Evolutionary conservation across 768 basidiomycete species (phyloP), one percentile per base, ranked within the genome.

Genomic region (Gautieria morchelliformis): DNA sequence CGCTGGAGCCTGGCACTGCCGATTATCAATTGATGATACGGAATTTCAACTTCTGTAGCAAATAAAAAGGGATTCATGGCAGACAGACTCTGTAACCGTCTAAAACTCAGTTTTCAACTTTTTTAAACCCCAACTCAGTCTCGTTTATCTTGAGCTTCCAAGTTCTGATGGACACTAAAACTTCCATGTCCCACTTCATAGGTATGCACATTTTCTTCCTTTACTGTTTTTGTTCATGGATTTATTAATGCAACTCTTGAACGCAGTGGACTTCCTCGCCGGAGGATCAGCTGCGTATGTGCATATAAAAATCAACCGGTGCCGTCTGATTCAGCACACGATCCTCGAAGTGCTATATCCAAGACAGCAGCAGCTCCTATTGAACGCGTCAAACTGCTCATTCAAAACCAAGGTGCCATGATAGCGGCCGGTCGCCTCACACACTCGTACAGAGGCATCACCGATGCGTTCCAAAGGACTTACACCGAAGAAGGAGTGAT

Each of bases 371-470:
- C 35, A 37, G 73, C 52, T n/a, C 72, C 72, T 39, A 73, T 74
- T 48, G 72, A 74, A 59, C 72, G 72, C 17, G 69, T 74, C 14
- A 74, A 74, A 53, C 59, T 73, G 35, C 60, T 72, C 53, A 69
- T 72, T 49, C 74, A 73, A 65, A 74, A 73, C 24, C 74, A 73
- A 55, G 69, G 71, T 65, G 71, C 14, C 24, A 72, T 71, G 64
- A 60, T 72, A 33, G 60, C 62, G 14, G 63, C 72, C 24, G 72
- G 74, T 53, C 68, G 73, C n/a, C 63, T 74, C 24, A 59, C 59
- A 40, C 56, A 62, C n/a, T 73, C 74, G 3, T 74, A 72, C 52
- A 64, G 58, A 20, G 74, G 74, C 11, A 65, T 75, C 37, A 45
- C 58, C 1, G 70, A 73, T 45, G 70, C 71, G 52, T 72, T 74